Evolutionary conservation across 805 yeast genomes (phyloP).

Genomic region (Hanseniaspora pseudoguilliermondii): DNA sequence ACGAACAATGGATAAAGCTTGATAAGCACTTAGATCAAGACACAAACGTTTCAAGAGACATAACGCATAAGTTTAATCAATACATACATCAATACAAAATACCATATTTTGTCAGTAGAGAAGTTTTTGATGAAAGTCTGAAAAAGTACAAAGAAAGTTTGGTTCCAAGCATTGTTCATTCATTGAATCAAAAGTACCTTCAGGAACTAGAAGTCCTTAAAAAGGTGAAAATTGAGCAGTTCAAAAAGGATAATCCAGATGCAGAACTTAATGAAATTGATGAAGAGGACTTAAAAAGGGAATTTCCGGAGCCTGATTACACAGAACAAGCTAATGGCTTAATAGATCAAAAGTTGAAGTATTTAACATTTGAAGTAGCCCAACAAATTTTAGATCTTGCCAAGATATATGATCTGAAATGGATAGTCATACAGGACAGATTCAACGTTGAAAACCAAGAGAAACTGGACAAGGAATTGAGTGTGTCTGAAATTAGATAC

Average conservation of each 20-base stretch:
- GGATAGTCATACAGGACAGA: conserved; percentile 57
- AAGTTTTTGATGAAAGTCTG: conserved; percentile 29
- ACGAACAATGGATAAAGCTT: conserved; percentile 60
- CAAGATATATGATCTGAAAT: conserved; percentile 38
- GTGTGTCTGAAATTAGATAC: conserved; percentile 70
- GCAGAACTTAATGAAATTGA: conserved; percentile 17
- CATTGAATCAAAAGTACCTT: neutral
- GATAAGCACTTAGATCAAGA: conserved; percentile 82
- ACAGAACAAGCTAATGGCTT: conserved; percentile 13
- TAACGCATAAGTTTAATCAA: conserved; percentile 52
- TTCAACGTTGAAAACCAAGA: conserved; percentile 26
- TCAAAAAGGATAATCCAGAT: conserved; percentile 17
- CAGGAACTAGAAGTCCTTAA: conserved; percentile 11
- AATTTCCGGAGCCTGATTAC: conserved; percentile 15
- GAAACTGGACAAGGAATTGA: conserved; percentile 23
- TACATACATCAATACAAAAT: conserved; percentile 57
- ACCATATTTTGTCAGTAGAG: conserved; percentile 54
- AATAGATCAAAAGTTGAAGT: conserved; percentile 6
- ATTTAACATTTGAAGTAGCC: conserved; percentile 72
- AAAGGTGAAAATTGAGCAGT: conserved; percentile 7
- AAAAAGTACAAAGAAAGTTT: conserved; percentile 18
- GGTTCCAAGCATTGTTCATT: neutral
- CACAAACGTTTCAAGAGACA: conserved; percentile 30
- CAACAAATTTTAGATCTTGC: conserved; percentile 63
- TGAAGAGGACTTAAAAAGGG: conserved; percentile 15